Evolutionary conservation across 2,329 filamentous ascomycete genomes (phyloP).

Genomic region (Grosmannia huntii): DNA sequence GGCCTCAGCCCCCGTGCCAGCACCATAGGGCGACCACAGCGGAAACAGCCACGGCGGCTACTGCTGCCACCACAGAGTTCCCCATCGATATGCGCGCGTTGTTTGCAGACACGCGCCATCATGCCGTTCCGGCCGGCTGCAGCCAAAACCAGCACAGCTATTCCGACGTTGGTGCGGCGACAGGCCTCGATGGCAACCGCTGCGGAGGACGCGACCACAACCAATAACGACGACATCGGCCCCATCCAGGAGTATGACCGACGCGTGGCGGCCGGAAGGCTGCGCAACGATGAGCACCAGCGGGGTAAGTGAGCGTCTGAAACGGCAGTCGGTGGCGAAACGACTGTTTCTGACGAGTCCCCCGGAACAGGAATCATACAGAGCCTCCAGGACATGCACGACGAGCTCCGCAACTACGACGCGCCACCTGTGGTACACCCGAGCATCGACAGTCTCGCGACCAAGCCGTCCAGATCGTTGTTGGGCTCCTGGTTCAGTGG

Average conservation of each 20-base stretch:
- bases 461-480: constrained; percentile 35
- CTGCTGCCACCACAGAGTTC: not conserved
- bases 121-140: not conserved
- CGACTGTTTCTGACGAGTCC: not conserved
- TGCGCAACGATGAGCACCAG: constrained; percentile 86
- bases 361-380: constrained; percentile 61
- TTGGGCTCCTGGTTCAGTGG: constrained; percentile 48
- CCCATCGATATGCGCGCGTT: constrained; percentile 7
- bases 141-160: too few species aligned
- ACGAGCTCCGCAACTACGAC: constrained; percentile 62
- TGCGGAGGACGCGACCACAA: not conserved
- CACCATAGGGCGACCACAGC: not conserved
- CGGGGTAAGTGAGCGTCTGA: constrained; percentile 44
- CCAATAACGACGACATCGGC: constrained; percentile 35
- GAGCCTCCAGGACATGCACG: constrained; percentile 76
- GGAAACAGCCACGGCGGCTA: constrained; percentile 2
- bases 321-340: not conserved
- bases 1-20: not conserved
- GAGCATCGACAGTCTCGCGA: constrained; percentile 50
- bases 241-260: constrained; percentile 82
- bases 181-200: constrained; percentile 9
- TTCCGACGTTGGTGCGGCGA: not conserved
- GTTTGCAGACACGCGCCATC: constrained; percentile 4
- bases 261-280: constrained; percentile 57
- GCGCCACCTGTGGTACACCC: constrained; percentile 67